phyloP scores from a whole-genome alignment of 805 yeast species.

The Saccharomycopsis javanensis region DNA sequence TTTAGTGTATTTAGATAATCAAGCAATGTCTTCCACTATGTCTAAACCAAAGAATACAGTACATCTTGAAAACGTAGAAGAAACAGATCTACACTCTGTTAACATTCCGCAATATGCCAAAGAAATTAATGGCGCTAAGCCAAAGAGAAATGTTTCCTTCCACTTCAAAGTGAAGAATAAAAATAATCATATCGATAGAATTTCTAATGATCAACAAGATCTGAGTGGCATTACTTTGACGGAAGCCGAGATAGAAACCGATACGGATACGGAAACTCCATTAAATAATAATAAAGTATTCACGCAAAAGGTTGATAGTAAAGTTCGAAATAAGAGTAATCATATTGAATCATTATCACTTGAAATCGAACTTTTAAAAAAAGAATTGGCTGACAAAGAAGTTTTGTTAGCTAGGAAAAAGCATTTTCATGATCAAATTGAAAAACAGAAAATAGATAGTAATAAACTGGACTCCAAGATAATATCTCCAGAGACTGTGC shows the following conservation, averaged over 20 bases:
- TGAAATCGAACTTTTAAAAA: background rate
- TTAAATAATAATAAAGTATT: background rate
- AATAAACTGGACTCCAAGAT: background rate
- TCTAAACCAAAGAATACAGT: background rate
- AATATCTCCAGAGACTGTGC: conserved; percentile 7
- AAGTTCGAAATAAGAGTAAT: background rate
- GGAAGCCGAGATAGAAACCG: background rate
- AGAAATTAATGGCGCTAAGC: background rate
- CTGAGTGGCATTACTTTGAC: background rate
- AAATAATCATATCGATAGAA: background rate
- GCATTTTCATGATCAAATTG: background rate
- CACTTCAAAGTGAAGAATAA: background rate
- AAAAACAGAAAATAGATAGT: background rate
- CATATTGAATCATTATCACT: background rate
- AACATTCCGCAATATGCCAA: background rate
- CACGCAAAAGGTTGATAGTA: background rate
- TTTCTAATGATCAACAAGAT: background rate
- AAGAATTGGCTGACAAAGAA: background rate
- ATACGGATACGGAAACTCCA: no score
- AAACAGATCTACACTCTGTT: background rate
- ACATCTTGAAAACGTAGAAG: conserved; percentile 8
- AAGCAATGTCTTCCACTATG: background rate
- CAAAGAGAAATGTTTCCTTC: conserved; percentile 14
- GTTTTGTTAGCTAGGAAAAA: background rate
- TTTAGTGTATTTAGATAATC: background rate